Base-by-base conservation (phyloP, 2,329 filamentous ascomycete species). In the Pseudogymnoascus sp. region DNA sequence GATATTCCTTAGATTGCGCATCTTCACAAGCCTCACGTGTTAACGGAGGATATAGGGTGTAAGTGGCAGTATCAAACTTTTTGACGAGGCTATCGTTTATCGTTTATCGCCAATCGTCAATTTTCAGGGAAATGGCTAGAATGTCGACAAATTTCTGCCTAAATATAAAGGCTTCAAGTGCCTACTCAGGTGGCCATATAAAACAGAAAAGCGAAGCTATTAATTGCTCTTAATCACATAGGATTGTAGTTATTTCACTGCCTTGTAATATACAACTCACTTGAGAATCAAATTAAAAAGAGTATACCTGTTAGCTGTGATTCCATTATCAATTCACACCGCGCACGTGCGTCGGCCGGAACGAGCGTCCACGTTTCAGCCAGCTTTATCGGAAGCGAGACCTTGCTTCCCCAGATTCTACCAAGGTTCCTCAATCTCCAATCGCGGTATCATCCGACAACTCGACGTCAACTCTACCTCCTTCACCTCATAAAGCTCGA, bases 1-100 rank as follows among this genome's bases (percentile, higher is more conserved):
- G 70, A 92, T 85, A 74, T 87, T 92, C 76, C 85, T 88, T 69
- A 97, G 82, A 75, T 97, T 97, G 73, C 91, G 88, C 93, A 97
- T 97, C 44, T 68, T 72, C 17, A 39, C 39, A 48, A 58, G 9
- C 48, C 48, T 55, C 48, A 55, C 48, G 48, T 55, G 48, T 10
- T 55, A 33, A 33, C 48, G 48, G 48, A 55, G 48, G 48, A 55
- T 55, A 29, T 8, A 55, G 29, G 29, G 27, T 33, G 48, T 33
- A 21, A 55, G n/a, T 55, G 48, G 48, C 48, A 55, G 21, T 55
- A 55, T 55, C 48, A 55, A 55, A 55, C n/a, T 21, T 55, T 55
- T 55, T 55, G 48, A 55, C 29, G n/a, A 33, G 48, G 48, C 29
- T 35, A 55, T 33, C 48, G 17, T 17, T 33, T 55, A 55, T 55